phyloP scores from a whole-genome alignment of 352 stramenopile genomes.

The Pythium brassicae region DNA sequence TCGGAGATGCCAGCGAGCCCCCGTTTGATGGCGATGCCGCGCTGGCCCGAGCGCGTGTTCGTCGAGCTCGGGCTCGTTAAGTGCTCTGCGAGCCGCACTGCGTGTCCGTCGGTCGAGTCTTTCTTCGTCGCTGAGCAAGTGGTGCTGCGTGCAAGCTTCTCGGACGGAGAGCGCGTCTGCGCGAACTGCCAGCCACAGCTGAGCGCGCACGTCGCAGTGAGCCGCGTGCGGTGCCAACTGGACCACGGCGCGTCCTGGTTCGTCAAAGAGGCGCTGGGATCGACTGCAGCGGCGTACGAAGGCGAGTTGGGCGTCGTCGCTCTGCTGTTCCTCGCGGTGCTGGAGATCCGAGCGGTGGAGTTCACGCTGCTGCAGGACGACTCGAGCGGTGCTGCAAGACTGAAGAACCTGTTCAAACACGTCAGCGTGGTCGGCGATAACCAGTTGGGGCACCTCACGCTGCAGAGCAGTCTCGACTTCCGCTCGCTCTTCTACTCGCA shows the following conservation, averaged over 20 bases:
- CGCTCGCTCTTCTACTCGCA: conserved; percentile 38
- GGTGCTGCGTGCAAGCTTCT: conserved; percentile 45
- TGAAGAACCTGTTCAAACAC: conserved; percentile 55
- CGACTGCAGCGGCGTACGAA: conserved; percentile 2
- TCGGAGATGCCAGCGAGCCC: no score
- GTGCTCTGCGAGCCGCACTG: conserved; percentile 13
- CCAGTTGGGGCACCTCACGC: conserved; percentile 38
- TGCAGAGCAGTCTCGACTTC: conserved; percentile 57
- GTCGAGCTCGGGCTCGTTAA: conserved; percentile 29
- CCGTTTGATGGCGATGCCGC: neutral
- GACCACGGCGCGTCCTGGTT: conserved; percentile 22
- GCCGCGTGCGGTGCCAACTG: conserved; percentile 44
- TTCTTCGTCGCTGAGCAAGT: conserved; percentile 34
- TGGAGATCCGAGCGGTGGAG: conserved; percentile 49
- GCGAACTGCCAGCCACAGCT: conserved; percentile 40
- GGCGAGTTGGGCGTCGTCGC: neutral
- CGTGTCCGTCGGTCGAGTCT: conserved; percentile 12
- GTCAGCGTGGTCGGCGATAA: conserved; percentile 57
- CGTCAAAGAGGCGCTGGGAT: neutral
- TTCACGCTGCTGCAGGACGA: conserved; percentile 35
- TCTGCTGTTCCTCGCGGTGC: conserved; percentile 46
- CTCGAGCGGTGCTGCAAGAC: conserved; percentile 2
- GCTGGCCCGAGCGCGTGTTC: conserved; percentile 41
- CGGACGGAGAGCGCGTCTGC: conserved; percentile 39
- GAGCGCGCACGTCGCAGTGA: conserved; percentile 33